Evolutionary conservation across 2,329 filamentous ascomycete genomes (phyloP), one percentile per base, ranked within the genome.

Genomic region (Chaetothyriales sp.): DNA sequence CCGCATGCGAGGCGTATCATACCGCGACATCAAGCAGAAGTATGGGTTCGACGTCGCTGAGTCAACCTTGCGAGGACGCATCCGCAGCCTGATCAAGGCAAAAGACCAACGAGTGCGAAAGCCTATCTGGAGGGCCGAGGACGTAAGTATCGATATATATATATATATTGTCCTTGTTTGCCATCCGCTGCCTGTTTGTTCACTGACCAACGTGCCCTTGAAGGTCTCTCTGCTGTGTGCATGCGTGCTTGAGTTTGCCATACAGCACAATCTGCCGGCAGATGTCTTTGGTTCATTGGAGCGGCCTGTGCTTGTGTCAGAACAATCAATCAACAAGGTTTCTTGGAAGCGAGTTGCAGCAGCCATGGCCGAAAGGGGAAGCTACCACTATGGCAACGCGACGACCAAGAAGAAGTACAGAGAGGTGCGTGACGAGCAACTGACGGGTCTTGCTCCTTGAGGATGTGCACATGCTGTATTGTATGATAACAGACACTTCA

Each of bases 331-430:
- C 1, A 65, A 65, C 1, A 78, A 75, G 61, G 67, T 81, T 1
- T 73, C 76, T 0, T 82, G 79, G 79, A 80, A 80, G 66, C 72
- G 71, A 51, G 72, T 82, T 19, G 71, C 73, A 1, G 71, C 77
- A 29, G 75, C 73, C 55, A 79, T 83, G 56, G 60, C 65, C 2
- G 62, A 74, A 45, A 76, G 77, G 2, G 77, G 77, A 6, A 74
- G 73, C 2, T 82, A 82, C 60, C 69, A 70, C 33, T 82, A 81
- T 60, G 78, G 77, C 2, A 76, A 78, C 58, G 73, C 77, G 1
- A 81, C 79, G 0, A 80, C 77, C 60, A 80, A 80, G 64, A 79
- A 77, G 66, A 81, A 80, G 66, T 82, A 77, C 74, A 64, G 69
- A 15, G 73, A 79, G 62, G 59, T 75, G 18, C 59, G 46, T 8